These are phyloP conservation scores for Dothidotthia symphoricarpi DNA, from an alignment of 2,329 filamentous ascomycete species.

Conservation along the genomic window DNA sequence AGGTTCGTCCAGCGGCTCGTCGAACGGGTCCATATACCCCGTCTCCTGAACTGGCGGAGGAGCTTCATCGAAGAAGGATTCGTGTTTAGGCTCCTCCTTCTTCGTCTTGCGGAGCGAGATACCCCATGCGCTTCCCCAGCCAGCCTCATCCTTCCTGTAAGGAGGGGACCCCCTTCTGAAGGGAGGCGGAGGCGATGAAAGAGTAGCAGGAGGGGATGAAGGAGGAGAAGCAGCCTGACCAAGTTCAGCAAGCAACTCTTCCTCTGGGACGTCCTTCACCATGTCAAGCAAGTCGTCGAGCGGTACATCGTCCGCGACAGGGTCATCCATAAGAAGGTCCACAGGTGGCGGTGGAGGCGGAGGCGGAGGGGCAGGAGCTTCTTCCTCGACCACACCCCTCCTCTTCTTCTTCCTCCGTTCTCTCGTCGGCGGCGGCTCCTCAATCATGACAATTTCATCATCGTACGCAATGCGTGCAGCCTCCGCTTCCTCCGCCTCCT, in stretches of 20 bases:
- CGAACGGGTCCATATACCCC: no score
- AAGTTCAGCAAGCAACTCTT: conserved; percentile 37
- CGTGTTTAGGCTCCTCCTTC: conserved; percentile 46
- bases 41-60: no score
- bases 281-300: conserved; percentile 36
- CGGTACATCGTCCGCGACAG: conserved; percentile 28
- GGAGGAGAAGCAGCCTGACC: conserved; percentile 19
- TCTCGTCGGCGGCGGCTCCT: conserved; percentile 15
- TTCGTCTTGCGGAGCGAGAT: conserved; percentile 47
- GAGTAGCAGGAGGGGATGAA: no score
- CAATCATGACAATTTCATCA: conserved; percentile 21
- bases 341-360: conserved; percentile 14
- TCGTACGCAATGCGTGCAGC: conserved; percentile 39
- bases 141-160: conserved; percentile 28
- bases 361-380: conserved; percentile 20
- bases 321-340: conserved; percentile 10
- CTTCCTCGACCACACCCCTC: conserved; percentile 23
- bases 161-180: conserved; percentile 3
- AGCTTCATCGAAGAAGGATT: conserved; percentile 5
- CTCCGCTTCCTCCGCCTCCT: conserved; percentile 28
- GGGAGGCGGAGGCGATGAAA: no score
- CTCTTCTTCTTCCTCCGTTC: conserved; percentile 43
- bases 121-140: conserved; percentile 48
- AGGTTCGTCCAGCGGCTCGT: conserved; percentile 5
- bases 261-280: conserved; percentile 35